Base-by-base conservation (phyloP, 257 asterid genomes). In the Craterostigma plantagineum region DNA sequence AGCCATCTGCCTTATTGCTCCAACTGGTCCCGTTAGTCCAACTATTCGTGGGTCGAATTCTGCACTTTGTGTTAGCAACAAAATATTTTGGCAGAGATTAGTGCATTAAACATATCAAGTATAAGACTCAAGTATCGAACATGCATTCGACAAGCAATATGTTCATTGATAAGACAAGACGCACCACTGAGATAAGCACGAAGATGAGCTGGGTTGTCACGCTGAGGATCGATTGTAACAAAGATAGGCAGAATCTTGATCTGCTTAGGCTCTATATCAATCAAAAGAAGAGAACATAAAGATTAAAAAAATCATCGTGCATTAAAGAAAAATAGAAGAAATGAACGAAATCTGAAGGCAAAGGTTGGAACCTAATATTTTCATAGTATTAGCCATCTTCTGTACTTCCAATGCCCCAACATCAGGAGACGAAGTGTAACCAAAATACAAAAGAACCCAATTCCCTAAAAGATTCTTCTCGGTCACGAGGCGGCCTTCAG, bases 211-310 rank as follows among this genome's bases (percentile, higher is more conserved):
- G 94, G 92, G 46, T 72, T 77, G 65, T 90, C 99, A 41, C 90
- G 78, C 53, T 83, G 99, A 58, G 99, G 95, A 66, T 90, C 99
- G 55, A 90, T 71, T 11, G 99, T 76, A 55, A 90, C 99, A 69
- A 83, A 90, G 54, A 84, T 49, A 16, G 99, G 95, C 30, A 75
- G 75, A 39, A 90, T 63, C 76, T 66, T 77, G 63, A 68, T 68
- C 67, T 74, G 73, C 61, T 66, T 69, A 4, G 87, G 70, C 59
- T 73, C 95, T 87, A 47, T 41, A 58, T 49, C 48, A 54, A 57
- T 58, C 48, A 60, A 37, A 53, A 42, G 33, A 46, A 35, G 51
- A 43, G 27, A 13, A 49, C 60, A 50, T 42, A 17, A 44, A 17
- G 38, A 33, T n/a, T n/a, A 49, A 45, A 36, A 18, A 9, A 27